Base-by-base conservation (phyloP, 2,329 filamentous ascomycete species). In the Microsporum audouinii region DNA sequence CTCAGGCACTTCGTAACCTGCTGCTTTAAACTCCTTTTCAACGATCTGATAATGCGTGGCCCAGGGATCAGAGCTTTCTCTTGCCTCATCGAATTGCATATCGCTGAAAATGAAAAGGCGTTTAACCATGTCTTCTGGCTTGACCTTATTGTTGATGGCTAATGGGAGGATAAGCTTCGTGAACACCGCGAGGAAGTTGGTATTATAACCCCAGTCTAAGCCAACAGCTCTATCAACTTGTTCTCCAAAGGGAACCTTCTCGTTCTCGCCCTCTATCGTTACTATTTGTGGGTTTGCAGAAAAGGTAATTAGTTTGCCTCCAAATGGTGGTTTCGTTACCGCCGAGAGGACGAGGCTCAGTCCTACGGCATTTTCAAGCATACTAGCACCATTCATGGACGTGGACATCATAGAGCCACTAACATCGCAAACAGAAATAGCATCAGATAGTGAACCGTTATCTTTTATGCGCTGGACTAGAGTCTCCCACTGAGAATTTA, bases 31-130 rank as follows among this genome's bases (percentile, higher is more conserved):
- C 45, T 71, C 69, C 23, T 62, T 63, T 67, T 78, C 71, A 68
- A 85, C 77, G 3, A 78, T 74, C 65, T 82, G 76, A 66, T 77
- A 82, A 2, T 78, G 79, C 0, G 77, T 78, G 2, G 67, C 70
- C 77, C 78, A 81, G 10, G 57, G 39, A 3, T 67, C 53, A 1
- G 51, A 12, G 1, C 4, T n/a, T 38, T 63, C 60, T 27, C 23
- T 33, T 0, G 77, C 77, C 0, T 61, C 0, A 63, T 85, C 69
- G 66, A 85, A 85, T 51, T 84, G 81, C 82, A 85, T 84, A 67
- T 84, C 82, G 51, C 74, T 79, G 66, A 85, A 84, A 38, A 85
- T 78, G 66, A 85, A 84, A 14, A 85, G 68, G 2, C 80, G 78
- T 71, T 83, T 84, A 14, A 84, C 77, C 82, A 85, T 85, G 43